Percentiles rank a stretch among this genome's conserved stretches.
These are phyloP conservation scores for Colletotrichum destructivum DNA, from an alignment of 2,329 filamentous ascomycete species.

Conservation along the genomic window DNA sequence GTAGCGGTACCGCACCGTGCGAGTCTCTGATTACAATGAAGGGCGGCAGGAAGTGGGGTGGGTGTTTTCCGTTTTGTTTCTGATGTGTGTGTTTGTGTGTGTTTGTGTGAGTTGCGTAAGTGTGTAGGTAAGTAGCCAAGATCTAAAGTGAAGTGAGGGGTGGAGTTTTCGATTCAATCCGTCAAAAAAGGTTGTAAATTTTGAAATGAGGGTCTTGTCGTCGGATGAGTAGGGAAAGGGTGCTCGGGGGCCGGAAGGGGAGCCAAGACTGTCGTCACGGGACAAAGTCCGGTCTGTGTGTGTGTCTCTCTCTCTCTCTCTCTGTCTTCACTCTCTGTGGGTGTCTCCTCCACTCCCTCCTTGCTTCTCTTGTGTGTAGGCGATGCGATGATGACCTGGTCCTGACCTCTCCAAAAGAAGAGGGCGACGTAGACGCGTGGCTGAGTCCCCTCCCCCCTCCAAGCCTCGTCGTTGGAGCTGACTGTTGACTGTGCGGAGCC, in stretches of 20 bases:
- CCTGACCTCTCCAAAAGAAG: background rate
- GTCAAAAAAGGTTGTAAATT: background rate
- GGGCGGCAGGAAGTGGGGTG: slow-evolving; percentile 31
- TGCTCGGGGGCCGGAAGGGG: background rate
- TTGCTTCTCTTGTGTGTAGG: background rate
- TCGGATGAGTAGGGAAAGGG: slow-evolving; percentile 14
- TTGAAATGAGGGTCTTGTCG: slow-evolving; percentile 9
- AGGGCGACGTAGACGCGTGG: slow-evolving; percentile 36
- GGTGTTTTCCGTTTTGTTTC: background rate
- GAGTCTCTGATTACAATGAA: slow-evolving; percentile 18
- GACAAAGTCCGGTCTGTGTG: background rate
- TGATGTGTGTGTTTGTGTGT: background rate
- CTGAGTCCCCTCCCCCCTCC: slow-evolving; percentile 31
- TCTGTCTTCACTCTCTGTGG: too few species aligned
- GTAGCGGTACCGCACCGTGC: slow-evolving; percentile 22
- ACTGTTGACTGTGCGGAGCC: slow-evolving; percentile 1
- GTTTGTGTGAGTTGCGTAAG: background rate
- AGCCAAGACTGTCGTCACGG: slow-evolving; percentile 17
- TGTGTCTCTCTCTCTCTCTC: too few species aligned
- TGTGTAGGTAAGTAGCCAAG: slow-evolving; percentile 10
- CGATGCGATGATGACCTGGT: background rate
- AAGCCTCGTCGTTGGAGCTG: slow-evolving; percentile 38
- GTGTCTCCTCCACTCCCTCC: background rate
- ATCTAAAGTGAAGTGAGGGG: slow-evolving; percentile 16
- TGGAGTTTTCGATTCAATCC: slow-evolving; percentile 12